phyloP scores from a whole-genome alignment of 1,284 basidiomycete species.

The Coniophora puteana region DNA sequence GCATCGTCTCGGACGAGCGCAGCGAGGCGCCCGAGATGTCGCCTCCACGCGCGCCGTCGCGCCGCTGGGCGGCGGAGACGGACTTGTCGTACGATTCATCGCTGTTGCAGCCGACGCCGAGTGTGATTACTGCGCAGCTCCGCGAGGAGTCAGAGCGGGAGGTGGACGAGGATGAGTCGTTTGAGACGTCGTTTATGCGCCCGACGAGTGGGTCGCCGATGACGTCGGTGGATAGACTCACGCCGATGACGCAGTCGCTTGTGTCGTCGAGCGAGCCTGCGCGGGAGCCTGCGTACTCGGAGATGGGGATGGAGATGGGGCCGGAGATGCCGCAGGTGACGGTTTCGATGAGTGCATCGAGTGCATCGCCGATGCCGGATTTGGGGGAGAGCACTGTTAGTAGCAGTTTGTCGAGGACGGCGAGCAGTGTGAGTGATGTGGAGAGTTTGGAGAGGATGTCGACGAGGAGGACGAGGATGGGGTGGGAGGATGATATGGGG shows the following conservation, averaged over 20 bases:
- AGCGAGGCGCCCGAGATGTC: conserved; percentile 20
- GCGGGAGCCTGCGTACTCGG: too few relatives aligned
- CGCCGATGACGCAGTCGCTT: conserved; percentile 35
- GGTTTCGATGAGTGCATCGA: conserved; percentile 26
- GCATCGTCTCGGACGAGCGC: conserved; percentile 19
- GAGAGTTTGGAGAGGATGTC: conserved; percentile 38
- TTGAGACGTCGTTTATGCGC: conserved; percentile 53
- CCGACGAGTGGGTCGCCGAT: conserved; percentile 44
- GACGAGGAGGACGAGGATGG: conserved; percentile 30
- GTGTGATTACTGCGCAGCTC: conserved; percentile 51
- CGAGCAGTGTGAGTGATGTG: conserved; percentile 31
- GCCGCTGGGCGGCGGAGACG: conserved; percentile 55
- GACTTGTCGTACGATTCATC: conserved; percentile 70
- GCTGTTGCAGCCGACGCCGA: conserved; percentile 61
- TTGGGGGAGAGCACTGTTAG: too few relatives aligned
- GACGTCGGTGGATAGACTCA: conserved; percentile 29
- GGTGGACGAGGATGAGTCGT: conserved; percentile 56
- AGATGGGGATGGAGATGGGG: too few relatives aligned
- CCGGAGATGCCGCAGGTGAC: conserved; percentile 21
- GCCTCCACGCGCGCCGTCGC: too few relatives aligned
- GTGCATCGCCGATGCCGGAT: too few relatives aligned
- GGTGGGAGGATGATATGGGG: conserved; percentile 23
- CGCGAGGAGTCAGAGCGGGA: too few relatives aligned
- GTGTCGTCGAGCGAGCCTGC: too few relatives aligned
- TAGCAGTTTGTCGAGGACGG: conserved; percentile 38